Percentiles rank a stretch among this genome's conserved stretches.
Conservation (phyloP, 2,329 filamentous ascomycete genomes). For the Apiospora aurea region DNA sequence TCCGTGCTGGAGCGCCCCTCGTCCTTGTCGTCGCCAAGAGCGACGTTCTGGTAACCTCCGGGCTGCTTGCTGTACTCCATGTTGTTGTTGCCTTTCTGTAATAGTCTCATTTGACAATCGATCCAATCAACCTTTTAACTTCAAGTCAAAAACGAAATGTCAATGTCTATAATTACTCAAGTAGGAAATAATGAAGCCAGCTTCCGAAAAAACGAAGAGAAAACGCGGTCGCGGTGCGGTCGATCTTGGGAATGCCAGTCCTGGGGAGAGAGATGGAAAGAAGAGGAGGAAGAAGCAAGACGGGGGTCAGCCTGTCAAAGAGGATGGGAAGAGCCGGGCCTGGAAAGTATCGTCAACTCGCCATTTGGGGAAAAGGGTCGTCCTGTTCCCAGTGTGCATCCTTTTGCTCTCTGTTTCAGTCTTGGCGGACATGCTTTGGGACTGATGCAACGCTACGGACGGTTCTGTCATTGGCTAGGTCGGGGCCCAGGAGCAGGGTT, state of each 20-base stretch:
- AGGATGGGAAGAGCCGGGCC: background rate
- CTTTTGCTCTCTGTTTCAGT: constrained; percentile 9
- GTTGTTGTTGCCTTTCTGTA: background rate
- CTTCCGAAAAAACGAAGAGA: background rate
- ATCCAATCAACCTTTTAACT: background rate
- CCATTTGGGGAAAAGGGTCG: background rate
- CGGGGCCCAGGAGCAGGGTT: background rate
- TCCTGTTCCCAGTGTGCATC: background rate
- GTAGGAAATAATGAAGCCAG: background rate
- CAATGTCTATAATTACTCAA: background rate
- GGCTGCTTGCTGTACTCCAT: constrained; percentile 29
- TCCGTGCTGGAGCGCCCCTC: constrained; percentile 42
- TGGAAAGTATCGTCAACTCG: background rate
- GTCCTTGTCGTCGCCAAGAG: constrained; percentile 39
- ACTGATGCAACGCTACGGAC: background rate
- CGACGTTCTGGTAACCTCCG: constrained; percentile 36
- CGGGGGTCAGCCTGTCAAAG: background rate
- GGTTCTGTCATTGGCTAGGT: background rate
- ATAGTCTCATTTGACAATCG: background rate
- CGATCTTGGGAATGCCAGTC: background rate
- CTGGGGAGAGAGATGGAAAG: background rate
- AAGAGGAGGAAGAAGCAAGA: constrained; percentile 1
- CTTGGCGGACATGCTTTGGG: background rate
- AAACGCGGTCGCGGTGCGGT: background rate
- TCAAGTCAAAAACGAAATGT: background rate